These are phyloP conservation scores for Chlamydomonas schloesseri DNA, from an alignment of 139 green algal genomes.

Conservation along the genomic window DNA sequence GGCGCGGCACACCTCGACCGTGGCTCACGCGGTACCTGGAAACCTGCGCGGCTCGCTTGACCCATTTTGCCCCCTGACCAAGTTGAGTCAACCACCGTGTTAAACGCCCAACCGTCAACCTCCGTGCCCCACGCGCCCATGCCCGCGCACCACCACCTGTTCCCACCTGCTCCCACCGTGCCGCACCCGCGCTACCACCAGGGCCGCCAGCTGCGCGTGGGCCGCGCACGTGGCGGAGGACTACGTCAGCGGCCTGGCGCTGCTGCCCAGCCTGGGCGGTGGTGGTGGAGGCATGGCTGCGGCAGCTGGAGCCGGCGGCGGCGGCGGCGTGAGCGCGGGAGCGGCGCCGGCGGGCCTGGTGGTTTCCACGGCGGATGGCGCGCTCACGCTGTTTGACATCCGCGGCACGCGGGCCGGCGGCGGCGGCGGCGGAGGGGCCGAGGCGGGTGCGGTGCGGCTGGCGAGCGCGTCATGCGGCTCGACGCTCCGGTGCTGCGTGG, in stretches of 20 bases:
- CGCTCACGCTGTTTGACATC: constrained; percentile 52
- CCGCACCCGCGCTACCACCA: too few relatives aligned
- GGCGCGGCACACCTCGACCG: too few relatives aligned
- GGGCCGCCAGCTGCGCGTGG: not conserved
- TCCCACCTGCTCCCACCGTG: too few relatives aligned
- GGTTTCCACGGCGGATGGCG: constrained; percentile 48
- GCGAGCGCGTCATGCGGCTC: constrained; percentile 33
- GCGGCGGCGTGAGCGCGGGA: not conserved
- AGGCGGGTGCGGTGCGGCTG: constrained; percentile 10
- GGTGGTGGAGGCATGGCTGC: not conserved
- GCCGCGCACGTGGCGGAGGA: constrained; percentile 59
- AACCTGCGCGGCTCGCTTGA: too few relatives aligned
- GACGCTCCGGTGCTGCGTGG: constrained; percentile 71
- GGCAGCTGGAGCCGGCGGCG: constrained; percentile 13
- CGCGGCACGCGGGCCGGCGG: not conserved
- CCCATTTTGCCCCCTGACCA: too few relatives aligned
- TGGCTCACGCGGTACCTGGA: too few relatives aligned
- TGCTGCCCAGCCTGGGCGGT: constrained; percentile 31
- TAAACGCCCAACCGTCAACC: too few relatives aligned
- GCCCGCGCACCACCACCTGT: too few relatives aligned
- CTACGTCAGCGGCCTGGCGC: constrained; percentile 74
- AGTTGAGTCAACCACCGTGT: too few relatives aligned
- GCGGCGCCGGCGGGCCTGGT: constrained; percentile 10
- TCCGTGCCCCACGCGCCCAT: too few relatives aligned
- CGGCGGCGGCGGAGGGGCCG: not conserved